phyloP scores from a whole-genome alignment of 768 basidiomycete species.

The Ramaria rubella region DNA sequence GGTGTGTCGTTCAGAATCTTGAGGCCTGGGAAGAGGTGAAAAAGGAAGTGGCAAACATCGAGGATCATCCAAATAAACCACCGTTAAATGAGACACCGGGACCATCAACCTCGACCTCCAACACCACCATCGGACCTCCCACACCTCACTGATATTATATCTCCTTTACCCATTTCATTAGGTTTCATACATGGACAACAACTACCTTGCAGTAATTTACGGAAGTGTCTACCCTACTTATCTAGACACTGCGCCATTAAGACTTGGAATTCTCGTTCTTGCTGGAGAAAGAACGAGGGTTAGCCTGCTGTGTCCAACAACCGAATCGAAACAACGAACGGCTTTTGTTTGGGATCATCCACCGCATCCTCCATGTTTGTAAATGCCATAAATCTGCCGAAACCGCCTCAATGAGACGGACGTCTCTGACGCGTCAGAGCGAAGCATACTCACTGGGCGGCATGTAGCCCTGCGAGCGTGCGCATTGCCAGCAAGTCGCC shows the following conservation, averaged over 20 bases:
- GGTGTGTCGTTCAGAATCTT: constrained; percentile 58
- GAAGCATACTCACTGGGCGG: constrained; percentile 60
- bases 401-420: not conserved
- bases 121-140: not conserved
- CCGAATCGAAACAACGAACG: not conserved
- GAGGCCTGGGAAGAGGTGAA: constrained; percentile 97
- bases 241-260: not conserved
- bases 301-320: not conserved
- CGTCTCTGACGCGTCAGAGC: not conserved
- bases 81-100: constrained; percentile 22
- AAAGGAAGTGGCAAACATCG: constrained; percentile 84
- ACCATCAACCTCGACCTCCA: not conserved
- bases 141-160: not conserved
- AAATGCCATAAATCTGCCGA: constrained; percentile 9
- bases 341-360: not conserved
- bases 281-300: not conserved
- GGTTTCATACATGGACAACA: not conserved
- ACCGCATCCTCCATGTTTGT: constrained; percentile 8
- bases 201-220: constrained; percentile 6
- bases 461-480: constrained; percentile 70
- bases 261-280: not conserved
- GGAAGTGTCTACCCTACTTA: not conserved
- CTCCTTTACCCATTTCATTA: not conserved
- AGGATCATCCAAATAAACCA: constrained; percentile 77
- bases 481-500: constrained; percentile 74